Conservation (phyloP, 768 basidiomycete genomes). For the Infundibulicybe gibba region DNA sequence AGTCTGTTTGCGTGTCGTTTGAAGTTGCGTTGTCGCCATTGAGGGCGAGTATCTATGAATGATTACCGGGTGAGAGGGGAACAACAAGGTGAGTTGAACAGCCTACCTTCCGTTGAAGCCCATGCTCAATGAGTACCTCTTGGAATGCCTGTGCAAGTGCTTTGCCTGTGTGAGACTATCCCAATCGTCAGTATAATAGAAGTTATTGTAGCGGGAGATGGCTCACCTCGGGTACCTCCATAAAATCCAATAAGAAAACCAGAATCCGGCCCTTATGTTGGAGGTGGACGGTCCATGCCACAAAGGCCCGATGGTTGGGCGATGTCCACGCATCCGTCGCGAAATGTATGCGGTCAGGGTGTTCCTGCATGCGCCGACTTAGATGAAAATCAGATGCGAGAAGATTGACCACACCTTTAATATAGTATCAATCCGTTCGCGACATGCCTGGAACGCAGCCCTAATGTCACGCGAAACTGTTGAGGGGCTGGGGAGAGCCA, state of each 20-base stretch:
- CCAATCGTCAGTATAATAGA: neutral
- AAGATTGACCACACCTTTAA: conserved; percentile 3
- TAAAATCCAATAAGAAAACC: neutral
- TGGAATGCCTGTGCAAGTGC: conserved; percentile 2
- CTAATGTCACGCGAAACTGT: conserved; percentile 4
- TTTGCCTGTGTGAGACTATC: conserved; percentile 3
- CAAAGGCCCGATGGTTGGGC: conserved; percentile 2
- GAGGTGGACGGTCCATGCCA: conserved; percentile 1
- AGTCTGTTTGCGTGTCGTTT: conserved; percentile 1
- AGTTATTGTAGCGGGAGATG: neutral
- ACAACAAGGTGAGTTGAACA: neutral
- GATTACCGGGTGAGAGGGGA: neutral
- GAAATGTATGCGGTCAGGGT: neutral
- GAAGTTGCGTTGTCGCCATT: conserved; percentile 2
- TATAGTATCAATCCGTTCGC: conserved; percentile 6
- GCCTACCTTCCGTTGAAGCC: conserved; percentile 3
- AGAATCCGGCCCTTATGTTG: neutral
- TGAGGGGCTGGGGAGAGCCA: neutral
- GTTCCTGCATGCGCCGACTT: conserved; percentile 1
- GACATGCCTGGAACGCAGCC: conserved; percentile 2
- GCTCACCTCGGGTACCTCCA: conserved; percentile 1
- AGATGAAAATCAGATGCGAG: neutral
- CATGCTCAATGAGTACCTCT: conserved; percentile 4
- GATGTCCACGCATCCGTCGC: neutral
- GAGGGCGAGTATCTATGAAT: conserved; percentile 2